A percentile compares a stretch with the other conserved stretches of the same genome.
Evolutionary conservation across 129 eudicot species (phyloP).

Genomic region (Lonicera japonica): DNA sequence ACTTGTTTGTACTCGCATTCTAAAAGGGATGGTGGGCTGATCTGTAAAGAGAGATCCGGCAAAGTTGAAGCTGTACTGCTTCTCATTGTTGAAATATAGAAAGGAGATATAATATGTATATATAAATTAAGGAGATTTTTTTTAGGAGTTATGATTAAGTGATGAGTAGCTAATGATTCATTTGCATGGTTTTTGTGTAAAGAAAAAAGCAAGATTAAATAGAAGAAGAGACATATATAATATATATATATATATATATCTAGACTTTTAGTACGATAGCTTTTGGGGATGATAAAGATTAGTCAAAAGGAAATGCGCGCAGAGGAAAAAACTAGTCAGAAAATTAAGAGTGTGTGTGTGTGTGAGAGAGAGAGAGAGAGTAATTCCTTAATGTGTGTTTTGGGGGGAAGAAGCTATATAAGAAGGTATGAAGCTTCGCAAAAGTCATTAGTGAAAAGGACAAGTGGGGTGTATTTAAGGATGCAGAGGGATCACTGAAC

Average conservation of each 20-base stretch:
- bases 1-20: background rate
- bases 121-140: constrained; percentile 1
- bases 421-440: constrained; percentile 28
- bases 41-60: constrained; percentile 80
- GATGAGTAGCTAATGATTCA: constrained; percentile 70
- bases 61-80: constrained; percentile 23
- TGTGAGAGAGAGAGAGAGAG: no score
- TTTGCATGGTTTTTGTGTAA: constrained; percentile 28
- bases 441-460: constrained; percentile 30
- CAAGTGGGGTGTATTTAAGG: constrained; percentile 19
- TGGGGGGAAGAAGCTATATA: no score
- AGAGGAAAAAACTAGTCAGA: constrained; percentile 20
- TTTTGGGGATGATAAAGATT: constrained; percentile 30
- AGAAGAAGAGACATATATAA: constrained; percentile 3
- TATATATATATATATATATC: no score
- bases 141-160: constrained; percentile 26
- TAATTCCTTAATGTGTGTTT: no score
- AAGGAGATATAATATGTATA: background rate
- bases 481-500: constrained; percentile 21
- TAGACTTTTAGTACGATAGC: constrained; percentile 30
- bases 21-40: constrained; percentile 46
- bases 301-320: constrained; percentile 14
- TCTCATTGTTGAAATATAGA: constrained; percentile 15
- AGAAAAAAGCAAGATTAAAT: background rate
- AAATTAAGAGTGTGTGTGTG: constrained; percentile 17